phyloP scores from a whole-genome alignment of 2,329 filamentous ascomycete species.

The Colletotrichum tofieldiae region DNA sequence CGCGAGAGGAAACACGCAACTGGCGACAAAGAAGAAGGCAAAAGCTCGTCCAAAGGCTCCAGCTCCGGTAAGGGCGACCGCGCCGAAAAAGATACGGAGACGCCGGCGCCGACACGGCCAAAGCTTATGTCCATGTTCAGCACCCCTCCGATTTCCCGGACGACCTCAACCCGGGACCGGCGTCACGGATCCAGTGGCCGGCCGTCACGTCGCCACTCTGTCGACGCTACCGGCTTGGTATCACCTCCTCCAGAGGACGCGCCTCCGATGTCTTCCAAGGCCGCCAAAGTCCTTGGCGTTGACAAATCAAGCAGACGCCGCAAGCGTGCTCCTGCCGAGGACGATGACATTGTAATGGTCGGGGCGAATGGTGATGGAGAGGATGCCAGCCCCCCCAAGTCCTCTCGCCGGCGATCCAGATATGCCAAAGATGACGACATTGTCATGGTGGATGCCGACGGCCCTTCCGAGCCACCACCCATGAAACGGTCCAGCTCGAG shows the following conservation, averaged over 20 bases:
- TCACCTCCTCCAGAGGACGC: conserved; percentile 82
- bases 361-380: conserved; percentile 43
- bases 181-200: conserved; percentile 70
- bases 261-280: conserved; percentile 79
- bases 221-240: conserved; percentile 76
- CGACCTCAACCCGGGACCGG: conserved; percentile 78
- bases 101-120: conserved; percentile 68
- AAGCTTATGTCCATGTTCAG: conserved; percentile 78
- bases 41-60: conserved; percentile 77
- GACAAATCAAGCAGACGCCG: conserved; percentile 59
- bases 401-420: conserved; percentile 54
- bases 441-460: conserved; percentile 55
- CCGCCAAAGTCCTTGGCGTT: conserved; percentile 81
- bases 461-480: conserved; percentile 50
- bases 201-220: conserved; percentile 77
- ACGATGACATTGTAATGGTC: conserved; percentile 68
- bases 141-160: conserved; percentile 76
- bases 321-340: conserved; percentile 51
- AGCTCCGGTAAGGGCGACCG: conserved; percentile 79
- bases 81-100: conserved; percentile 59
- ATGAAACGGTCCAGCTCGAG: conserved; percentile 54
- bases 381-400: conserved; percentile 44
- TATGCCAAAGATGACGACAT: conserved; percentile 57
- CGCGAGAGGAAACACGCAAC: conserved; percentile 62
- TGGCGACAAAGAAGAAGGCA: conserved; percentile 73